These are phyloP conservation scores for Leccinum imitatum DNA, from an alignment of 768 basidiomycete species.

Conservation along the genomic window DNA sequence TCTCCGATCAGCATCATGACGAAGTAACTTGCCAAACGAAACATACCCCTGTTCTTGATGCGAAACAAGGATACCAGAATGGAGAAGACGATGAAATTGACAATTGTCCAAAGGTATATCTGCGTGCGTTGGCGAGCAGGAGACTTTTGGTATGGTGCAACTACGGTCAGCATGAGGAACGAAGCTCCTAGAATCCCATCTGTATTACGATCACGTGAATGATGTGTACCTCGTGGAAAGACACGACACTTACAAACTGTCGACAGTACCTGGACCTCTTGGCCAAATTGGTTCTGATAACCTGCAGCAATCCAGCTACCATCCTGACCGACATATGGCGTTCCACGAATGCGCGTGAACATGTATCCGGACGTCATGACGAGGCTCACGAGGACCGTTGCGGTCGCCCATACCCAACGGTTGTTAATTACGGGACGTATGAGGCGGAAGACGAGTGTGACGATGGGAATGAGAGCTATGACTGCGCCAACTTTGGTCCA, in stretches of 20 bases:
- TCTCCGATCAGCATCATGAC: conserved; percentile 2
- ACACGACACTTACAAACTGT: conserved; percentile 68
- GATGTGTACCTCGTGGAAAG: neutral
- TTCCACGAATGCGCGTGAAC: conserved; percentile 90
- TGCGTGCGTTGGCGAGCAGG: conserved; percentile 78
- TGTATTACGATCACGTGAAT: conserved; percentile 32
- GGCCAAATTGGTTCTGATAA: conserved; percentile 87
- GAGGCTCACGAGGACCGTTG: conserved; percentile 59
- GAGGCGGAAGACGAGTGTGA: conserved; percentile 55
- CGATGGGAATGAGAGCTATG: conserved; percentile 44
- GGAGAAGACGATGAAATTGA: conserved; percentile 83
- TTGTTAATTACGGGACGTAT: conserved; percentile 63
- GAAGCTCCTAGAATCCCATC: conserved; percentile 81
- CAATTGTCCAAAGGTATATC: conserved; percentile 84
- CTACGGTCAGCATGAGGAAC: conserved; percentile 76
- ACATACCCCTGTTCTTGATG: conserved; percentile 84
- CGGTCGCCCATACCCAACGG: conserved; percentile 79
- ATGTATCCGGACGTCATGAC: conserved; percentile 94
- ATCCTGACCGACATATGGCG: conserved; percentile 63
- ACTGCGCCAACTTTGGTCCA: conserved; percentile 58
- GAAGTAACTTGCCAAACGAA: neutral
- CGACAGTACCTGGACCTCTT: conserved; percentile 87
- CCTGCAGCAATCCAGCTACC: conserved; percentile 85
- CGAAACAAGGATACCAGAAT: conserved; percentile 84
- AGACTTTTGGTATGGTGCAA: conserved; percentile 75